Evolutionary conservation across 1,139 yeast species (phyloP).

Genomic region (Kodamaea fungicola): DNA sequence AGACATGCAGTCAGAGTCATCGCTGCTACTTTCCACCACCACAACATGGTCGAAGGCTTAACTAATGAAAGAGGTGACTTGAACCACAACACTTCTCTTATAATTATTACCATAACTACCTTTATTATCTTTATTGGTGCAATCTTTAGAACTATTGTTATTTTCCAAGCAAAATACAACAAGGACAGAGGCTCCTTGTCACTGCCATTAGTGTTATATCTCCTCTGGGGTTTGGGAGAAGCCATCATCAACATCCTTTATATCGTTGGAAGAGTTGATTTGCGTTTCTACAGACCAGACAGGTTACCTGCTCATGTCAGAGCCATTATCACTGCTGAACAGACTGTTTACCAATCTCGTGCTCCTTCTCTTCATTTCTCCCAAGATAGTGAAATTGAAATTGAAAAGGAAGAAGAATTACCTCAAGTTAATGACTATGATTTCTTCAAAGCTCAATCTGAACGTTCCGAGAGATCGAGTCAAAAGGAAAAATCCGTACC

Average conservation of each 20-base stretch:
- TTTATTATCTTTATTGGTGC: slow-evolving; percentile 31
- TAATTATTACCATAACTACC: slow-evolving; percentile 31
- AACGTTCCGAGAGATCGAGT: slow-evolving; percentile 3
- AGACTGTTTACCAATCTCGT: slow-evolving; percentile 14
- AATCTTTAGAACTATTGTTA: slow-evolving; percentile 29
- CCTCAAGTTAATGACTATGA: slow-evolving; percentile 8
- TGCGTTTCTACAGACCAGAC: slow-evolving; percentile 47
- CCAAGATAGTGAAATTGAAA: slow-evolving; percentile 3
- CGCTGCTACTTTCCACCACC: slow-evolving; percentile 44
- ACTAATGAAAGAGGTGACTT: slow-evolving; percentile 38
- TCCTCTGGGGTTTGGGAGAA: slow-evolving; percentile 41
- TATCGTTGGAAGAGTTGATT: slow-evolving; percentile 43
- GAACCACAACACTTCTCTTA: slow-evolving; percentile 34
- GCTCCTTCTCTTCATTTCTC: slow-evolving; percentile 6
- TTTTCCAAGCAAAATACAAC: slow-evolving; percentile 25
- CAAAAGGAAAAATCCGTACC: slow-evolving; percentile 4
- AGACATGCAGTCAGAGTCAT: slow-evolving; percentile 43
- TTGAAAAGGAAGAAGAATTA: slow-evolving; percentile 6
- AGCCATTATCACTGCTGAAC: slow-evolving; percentile 41
- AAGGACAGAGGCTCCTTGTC: slow-evolving; percentile 20
- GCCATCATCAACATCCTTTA: slow-evolving; percentile 32
- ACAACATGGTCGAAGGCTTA: slow-evolving; percentile 40
- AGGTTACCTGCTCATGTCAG: slow-evolving; percentile 35
- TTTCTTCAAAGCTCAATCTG: slow-evolving; percentile 6
- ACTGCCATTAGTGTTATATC: slow-evolving; percentile 30